phyloP scores from a whole-genome alignment of 192 early-diverging fungal species.

The Linnemannia hyalina region DNA sequence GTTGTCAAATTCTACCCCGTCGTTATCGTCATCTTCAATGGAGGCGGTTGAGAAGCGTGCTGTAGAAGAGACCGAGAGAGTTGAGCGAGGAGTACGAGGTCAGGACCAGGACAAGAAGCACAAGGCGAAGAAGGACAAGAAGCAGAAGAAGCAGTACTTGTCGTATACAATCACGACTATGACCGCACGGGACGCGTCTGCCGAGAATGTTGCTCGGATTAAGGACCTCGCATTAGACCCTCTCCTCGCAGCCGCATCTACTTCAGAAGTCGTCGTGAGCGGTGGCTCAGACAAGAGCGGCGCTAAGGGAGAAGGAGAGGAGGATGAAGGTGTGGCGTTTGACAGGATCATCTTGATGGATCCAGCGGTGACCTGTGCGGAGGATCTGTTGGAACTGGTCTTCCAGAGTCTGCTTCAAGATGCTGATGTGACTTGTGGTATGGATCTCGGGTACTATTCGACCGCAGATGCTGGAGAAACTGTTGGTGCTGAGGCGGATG shows the following conservation, averaged over 20 bases:
- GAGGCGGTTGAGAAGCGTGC: not conserved
- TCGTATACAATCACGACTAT: conserved; percentile 34
- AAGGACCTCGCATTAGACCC: conserved; percentile 21
- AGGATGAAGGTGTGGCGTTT: conserved; percentile 13
- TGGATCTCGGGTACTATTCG: conserved; percentile 45
- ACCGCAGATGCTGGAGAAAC: not conserved
- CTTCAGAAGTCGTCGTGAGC: not conserved
- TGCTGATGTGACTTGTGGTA: conserved; percentile 63
- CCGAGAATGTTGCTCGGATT: conserved; percentile 11
- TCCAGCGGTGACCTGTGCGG: conserved; percentile 60
- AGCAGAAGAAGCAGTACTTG: not conserved
- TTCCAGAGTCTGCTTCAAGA: conserved; percentile 57
- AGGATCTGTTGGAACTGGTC: conserved; percentile 63
- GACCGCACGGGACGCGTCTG: conserved; percentile 2
- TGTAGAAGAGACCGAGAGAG: too few species aligned
- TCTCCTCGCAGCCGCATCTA: not conserved
- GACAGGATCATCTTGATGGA: conserved; percentile 58
- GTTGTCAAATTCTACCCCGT: not conserved
- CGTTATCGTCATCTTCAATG: not conserved
- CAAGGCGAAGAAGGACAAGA: not conserved
- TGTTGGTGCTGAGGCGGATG: not conserved
- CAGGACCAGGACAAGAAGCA: not conserved
- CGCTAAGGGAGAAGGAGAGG: too few species aligned
- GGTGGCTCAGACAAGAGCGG: not conserved
- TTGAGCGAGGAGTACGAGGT: too few species aligned